These are phyloP conservation scores for Lentinus brumalis DNA, from an alignment of 768 basidiomycete genomes.

Conservation along the genomic window DNA sequence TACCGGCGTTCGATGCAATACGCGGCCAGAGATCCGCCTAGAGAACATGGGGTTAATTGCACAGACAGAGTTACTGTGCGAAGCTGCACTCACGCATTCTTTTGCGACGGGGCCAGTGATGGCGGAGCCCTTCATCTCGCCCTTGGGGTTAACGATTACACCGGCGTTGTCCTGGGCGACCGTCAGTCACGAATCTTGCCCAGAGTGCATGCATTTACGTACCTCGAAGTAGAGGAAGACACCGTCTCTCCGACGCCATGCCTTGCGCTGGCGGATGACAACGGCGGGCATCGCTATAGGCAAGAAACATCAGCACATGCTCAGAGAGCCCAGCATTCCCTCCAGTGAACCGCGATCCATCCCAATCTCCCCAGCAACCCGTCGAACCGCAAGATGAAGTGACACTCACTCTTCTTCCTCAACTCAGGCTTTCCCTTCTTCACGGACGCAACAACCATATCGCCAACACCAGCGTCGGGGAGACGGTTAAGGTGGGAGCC, in stretches of 20 bases:
- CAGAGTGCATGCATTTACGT: conserved; percentile 20
- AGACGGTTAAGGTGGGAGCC: conserved; percentile 97
- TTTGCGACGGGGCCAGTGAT: conserved; percentile 98
- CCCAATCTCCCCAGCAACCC: background rate
- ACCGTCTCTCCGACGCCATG: conserved; percentile 97
- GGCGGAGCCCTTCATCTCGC: conserved; percentile 99
- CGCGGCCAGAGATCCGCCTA: conserved; percentile 98
- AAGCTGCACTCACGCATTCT: conserved; percentile 80
- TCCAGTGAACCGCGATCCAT: background rate
- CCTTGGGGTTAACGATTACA: conserved; percentile 98
- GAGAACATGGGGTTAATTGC: background rate
- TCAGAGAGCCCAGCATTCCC: background rate
- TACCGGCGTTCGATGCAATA: conserved; percentile 98
- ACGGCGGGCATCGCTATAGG: conserved; percentile 91
- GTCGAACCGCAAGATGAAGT: background rate
- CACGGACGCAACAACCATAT: conserved; percentile 95
- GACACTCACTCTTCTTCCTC: conserved; percentile 93
- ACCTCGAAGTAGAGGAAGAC: conserved; percentile 99
- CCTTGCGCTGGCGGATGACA: conserved; percentile 95
- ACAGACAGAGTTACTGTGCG: background rate
- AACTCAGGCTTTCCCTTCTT: conserved; percentile 99
- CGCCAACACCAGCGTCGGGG: conserved; percentile 93
- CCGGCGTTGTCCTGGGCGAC: conserved; percentile 82
- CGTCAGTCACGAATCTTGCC: background rate
- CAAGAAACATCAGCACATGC: background rate